Conservation (phyloP, 371 early-diverging fungal genomes). For the Rhizomucor miehei region DNA sequence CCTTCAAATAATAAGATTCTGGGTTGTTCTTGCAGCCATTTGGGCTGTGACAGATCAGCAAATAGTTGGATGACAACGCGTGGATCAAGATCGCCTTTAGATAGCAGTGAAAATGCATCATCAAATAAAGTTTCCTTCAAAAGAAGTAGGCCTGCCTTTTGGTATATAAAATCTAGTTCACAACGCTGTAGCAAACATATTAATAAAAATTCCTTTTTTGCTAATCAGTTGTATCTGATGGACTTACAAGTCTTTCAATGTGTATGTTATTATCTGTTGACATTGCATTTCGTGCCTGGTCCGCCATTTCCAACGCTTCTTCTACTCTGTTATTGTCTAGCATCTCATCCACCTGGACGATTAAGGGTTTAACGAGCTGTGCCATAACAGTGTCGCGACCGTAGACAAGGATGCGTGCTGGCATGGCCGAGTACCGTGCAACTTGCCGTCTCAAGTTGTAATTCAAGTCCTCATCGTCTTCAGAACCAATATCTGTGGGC, state of each 20-base stretch:
- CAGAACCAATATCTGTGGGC: slow-evolving; percentile 24
- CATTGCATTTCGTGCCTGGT: slow-evolving; percentile 44
- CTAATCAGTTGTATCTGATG: background rate
- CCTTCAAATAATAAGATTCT: slow-evolving; percentile 46
- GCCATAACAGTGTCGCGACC: slow-evolving; percentile 64
- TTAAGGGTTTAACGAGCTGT: slow-evolving; percentile 59
- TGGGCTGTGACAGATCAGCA: slow-evolving; percentile 44
- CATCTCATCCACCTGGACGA: slow-evolving; percentile 54
- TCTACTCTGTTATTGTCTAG: slow-evolving; percentile 50
- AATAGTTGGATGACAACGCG: slow-evolving; percentile 57
- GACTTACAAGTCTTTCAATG: slow-evolving; percentile 37
- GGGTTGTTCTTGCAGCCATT: slow-evolving; percentile 22
- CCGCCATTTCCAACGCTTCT: slow-evolving; percentile 57
- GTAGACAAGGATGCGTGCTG: slow-evolving; percentile 60
- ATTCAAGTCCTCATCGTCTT: slow-evolving; percentile 25
- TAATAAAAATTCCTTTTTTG: slow-evolving; percentile 5
- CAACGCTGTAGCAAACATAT: slow-evolving; percentile 19
- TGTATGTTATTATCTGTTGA: slow-evolving; percentile 39
- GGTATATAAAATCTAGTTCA: slow-evolving; percentile 60
- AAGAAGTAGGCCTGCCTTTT: slow-evolving; percentile 66
- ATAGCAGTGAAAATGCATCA: slow-evolving; percentile 59
- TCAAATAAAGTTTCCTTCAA: slow-evolving; percentile 69
- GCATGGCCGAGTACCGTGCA: slow-evolving; percentile 41
- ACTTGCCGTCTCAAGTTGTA: slow-evolving; percentile 25
- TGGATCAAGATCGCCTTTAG: slow-evolving; percentile 69